A percentile compares a stretch with the other conserved stretches of the same genome.
These are phyloP conservation scores for Sporothrix curviconia DNA, from an alignment of 2,329 filamentous ascomycete species.

Conservation along the genomic window DNA sequence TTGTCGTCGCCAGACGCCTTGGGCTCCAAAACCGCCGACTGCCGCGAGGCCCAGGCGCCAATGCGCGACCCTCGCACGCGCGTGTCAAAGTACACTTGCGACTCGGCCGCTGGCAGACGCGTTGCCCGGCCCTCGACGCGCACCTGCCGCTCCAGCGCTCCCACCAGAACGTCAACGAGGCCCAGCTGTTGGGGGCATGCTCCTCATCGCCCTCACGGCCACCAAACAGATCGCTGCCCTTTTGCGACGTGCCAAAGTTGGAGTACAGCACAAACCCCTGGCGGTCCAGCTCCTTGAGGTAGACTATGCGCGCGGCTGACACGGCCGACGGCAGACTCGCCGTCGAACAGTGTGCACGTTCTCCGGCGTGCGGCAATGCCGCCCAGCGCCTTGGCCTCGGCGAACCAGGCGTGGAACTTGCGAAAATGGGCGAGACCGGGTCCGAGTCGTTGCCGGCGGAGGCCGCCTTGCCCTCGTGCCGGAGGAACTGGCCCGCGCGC, in stretches of 20 bases:
- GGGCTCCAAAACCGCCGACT: conserved; percentile 67
- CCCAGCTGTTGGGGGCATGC: conserved; percentile 59
- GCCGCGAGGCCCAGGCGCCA: conserved; percentile 88
- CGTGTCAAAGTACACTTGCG: conserved; percentile 60
- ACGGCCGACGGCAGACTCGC: conserved; percentile 71
- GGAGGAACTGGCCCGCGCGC: conserved; percentile 72
- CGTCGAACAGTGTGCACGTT: conserved; percentile 79
- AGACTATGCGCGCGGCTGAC: conserved; percentile 82
- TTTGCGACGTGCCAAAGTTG: conserved; percentile 76
- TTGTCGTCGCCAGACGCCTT: conserved; percentile 14
- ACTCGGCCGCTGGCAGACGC: conserved; percentile 63
- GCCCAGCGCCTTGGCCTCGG: conserved; percentile 49
- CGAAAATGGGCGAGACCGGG: conserved; percentile 57
- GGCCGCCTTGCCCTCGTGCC: conserved; percentile 41
- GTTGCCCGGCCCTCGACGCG: conserved; percentile 74
- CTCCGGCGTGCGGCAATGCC: conserved; percentile 71
- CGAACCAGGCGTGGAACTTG: conserved; percentile 91
- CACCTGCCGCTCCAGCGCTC: conserved; percentile 78
- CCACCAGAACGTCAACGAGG: conserved; percentile 88
- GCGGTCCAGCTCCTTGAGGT: conserved; percentile 87
- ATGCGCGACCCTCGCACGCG: conserved; percentile 73
- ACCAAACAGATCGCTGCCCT: conserved; percentile 57
- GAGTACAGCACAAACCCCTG: conserved; percentile 84
- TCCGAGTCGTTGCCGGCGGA: conserved; percentile 57
- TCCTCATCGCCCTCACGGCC: no score